phyloP scores from a whole-genome alignment of 495 filamentous ascomycete species.

The Lichenothelia convexa region DNA sequence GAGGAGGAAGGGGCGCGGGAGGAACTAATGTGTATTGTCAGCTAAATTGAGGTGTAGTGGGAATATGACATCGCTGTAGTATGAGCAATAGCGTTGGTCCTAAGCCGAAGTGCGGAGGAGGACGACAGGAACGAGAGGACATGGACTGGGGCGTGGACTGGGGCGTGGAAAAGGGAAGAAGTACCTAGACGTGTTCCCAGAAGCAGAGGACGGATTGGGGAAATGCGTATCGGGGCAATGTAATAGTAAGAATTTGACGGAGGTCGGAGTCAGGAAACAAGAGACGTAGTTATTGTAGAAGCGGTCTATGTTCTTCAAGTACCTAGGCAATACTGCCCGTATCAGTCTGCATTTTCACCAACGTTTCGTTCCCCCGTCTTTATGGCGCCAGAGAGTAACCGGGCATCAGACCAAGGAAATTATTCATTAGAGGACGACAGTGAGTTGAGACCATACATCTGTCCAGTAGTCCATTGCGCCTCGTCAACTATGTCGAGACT shows the following conservation, averaged over 20 bases:
- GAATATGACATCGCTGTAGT: no score
- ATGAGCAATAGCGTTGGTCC: no score
- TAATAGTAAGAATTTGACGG: conserved; percentile 75
- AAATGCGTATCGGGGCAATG: conserved; percentile 48
- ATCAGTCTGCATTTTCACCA: neutral
- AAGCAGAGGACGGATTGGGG: conserved; percentile 20
- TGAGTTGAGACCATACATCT: conserved; percentile 38
- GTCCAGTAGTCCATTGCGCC: conserved; percentile 68
- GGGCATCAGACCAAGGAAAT: no score
- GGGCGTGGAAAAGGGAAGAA: no score
- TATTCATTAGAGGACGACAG: neutral
- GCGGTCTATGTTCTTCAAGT: conserved; percentile 86
- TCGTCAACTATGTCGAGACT: conserved; percentile 89
- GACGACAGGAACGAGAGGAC: no score
- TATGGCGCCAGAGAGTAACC: neutral
- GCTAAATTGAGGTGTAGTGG: no score
- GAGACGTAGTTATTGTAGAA: conserved; percentile 84
- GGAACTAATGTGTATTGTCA: no score
- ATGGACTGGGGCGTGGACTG: no score
- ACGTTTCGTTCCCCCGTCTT: neutral
- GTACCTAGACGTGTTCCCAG: conserved; percentile 6
- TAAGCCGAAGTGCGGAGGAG: conserved; percentile 11
- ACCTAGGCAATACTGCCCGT: conserved; percentile 42
- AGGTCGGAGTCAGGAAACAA: conserved; percentile 72
- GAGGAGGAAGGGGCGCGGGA: conserved; percentile 39